Percentiles rank a stretch among this genome's conserved stretches.
Conservation (phyloP, 495 filamentous ascomycete species). For the Pyronema omphalodes region DNA sequence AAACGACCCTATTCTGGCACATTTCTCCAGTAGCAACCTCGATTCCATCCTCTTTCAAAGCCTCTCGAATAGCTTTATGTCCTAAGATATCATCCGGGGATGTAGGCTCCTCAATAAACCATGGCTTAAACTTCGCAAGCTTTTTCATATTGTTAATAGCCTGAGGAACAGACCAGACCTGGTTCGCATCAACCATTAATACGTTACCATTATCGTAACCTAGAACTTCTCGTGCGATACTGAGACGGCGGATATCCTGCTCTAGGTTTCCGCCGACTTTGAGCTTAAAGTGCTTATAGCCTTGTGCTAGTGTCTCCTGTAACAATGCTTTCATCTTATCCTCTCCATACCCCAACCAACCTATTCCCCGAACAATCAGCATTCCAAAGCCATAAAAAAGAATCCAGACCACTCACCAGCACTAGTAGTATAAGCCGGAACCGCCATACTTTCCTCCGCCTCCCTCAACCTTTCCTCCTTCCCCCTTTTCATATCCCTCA, state of each 20-base stretch:
- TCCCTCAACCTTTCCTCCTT: constrained; percentile 52
- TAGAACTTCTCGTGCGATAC: constrained; percentile 63
- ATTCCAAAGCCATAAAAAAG: neutral
- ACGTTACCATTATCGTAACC: constrained; percentile 76
- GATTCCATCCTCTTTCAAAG: constrained; percentile 53
- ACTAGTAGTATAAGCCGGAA: constrained; percentile 79
- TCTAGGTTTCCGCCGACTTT: constrained; percentile 64
- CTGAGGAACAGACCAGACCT: constrained; percentile 84
- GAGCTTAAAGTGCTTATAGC: constrained; percentile 80
- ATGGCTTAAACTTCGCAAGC: constrained; percentile 70
- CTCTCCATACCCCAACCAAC: constrained; percentile 86
- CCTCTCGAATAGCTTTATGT: constrained; percentile 66
- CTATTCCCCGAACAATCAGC: neutral
- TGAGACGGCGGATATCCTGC: constrained; percentile 47
- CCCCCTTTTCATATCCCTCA: constrained; percentile 40
- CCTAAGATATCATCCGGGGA: constrained; percentile 82
- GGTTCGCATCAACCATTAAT: constrained; percentile 90
- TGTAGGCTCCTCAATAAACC: constrained; percentile 98
- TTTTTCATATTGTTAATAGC: constrained; percentile 75
- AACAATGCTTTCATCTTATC: constrained; percentile 62
- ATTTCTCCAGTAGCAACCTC: constrained; percentile 89
- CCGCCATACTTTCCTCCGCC: constrained; percentile 49
- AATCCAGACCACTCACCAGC: constrained; percentile 31
- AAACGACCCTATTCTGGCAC: constrained; percentile 88
- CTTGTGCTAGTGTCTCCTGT: constrained; percentile 49